Conservation (phyloP, 768 basidiomycete genomes). For the Lepiota brunneoincarnata region DNA sequence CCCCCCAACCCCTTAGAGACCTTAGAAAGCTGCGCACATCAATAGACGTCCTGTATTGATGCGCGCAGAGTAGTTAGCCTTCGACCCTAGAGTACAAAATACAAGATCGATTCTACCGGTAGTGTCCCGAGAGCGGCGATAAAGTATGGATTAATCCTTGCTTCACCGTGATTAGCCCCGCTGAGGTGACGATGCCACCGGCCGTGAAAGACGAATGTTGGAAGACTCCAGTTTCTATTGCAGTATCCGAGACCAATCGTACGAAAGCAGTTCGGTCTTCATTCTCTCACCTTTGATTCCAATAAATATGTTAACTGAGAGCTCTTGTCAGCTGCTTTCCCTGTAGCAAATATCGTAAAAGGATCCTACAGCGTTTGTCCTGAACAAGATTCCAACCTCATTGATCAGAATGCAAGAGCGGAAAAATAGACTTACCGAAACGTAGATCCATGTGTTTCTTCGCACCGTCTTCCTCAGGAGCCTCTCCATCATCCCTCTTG, state of each 20-base stretch:
- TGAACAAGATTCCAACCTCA: conserved; percentile 16
- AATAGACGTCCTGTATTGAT: conserved; percentile 43
- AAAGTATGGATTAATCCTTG: conserved; percentile 57
- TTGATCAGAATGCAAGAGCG: background rate
- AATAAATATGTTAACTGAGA: conserved; percentile 58
- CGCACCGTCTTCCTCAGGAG: conserved; percentile 56
- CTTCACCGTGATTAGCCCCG: conserved; percentile 64
- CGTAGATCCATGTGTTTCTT: conserved; percentile 70
- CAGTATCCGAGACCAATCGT: background rate
- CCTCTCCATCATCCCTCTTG: conserved; percentile 48
- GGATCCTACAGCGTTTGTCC: conserved; percentile 51
- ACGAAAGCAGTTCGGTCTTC: background rate
- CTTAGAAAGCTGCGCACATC: conserved; percentile 29
- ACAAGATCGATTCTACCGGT: conserved; percentile 32
- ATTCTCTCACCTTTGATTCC: conserved; percentile 53
- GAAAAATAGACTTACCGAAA: conserved; percentile 39
- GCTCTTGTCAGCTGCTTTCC: background rate
- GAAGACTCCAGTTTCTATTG: conserved; percentile 49
- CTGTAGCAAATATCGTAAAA: background rate
- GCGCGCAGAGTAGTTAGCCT: background rate
- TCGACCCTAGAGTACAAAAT: background rate
- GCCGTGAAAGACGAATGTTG: conserved; percentile 64
- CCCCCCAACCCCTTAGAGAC: background rate
- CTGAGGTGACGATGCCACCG: conserved; percentile 61
- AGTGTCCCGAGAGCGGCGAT: conserved; percentile 68